Evolutionary conservation across 768 basidiomycete species (phyloP), one percentile per base, ranked within the genome.

Genomic region (Mycena kentingensis): DNA sequence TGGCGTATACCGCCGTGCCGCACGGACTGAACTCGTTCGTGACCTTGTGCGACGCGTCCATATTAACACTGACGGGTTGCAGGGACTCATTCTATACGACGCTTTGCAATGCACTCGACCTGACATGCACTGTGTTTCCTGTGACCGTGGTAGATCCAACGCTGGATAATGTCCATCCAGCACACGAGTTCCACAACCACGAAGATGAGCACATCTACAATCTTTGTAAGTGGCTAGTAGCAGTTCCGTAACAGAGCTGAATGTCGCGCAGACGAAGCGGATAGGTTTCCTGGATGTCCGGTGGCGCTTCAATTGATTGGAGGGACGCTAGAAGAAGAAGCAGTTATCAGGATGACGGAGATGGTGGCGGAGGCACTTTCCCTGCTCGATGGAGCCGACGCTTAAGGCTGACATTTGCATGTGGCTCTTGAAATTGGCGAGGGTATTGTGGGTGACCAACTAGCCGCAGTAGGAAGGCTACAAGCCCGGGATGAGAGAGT

Each of bases 251-350:
- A 46, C 26, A 6, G 16, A 22, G 29, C 26, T 8, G 10, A 50
- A 13, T 22, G 28, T 51, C 12, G 42, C 38, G 31, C 46, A 87
- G 87, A 87, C 62, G 68, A 83, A 35, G 83, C 85, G 0, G 73
- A 79, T 28, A 62, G 75, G 12, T 54, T 86, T 71, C 64, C 67
- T 46, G 65, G 79, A 68, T 66, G 81, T 73, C 87, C 88, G 5
- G 74, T 89, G 2, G 76, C 77, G 11, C 62, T 90, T 25, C 88
- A 90, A 65, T 65, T 89, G 6, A 77, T 88, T 25, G 86, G 87
- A 2, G 73, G 80, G 37, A 80, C 81, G 2, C 70, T 83, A 47
- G 88, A 90, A 60, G 88, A 89, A 56, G 88, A 90, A 65, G 87
- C 82, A 0, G 81, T 88, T 0, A 75, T 89, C 49, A 72, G 75